Percentiles rank a stretch among this genome's conserved stretches.
Evolutionary conservation across 2,329 filamentous ascomycete genomes (phyloP).

Genomic region (Xylariaceae sp.): DNA sequence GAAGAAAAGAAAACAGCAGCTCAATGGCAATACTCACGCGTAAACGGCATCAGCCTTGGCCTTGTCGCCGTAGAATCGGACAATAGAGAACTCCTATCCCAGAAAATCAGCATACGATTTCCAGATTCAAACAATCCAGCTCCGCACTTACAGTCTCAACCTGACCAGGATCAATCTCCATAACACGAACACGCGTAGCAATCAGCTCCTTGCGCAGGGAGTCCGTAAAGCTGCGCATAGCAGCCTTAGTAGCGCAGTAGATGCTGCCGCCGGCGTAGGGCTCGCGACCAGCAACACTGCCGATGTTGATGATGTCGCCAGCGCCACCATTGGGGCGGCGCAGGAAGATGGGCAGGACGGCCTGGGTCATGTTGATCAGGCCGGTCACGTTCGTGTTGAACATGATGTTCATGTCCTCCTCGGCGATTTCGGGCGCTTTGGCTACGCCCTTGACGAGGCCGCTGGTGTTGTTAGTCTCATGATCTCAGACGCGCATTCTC

Average conservation of each 20-base stretch:
- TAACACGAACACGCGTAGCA: slow-evolving; percentile 62
- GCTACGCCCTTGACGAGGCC: slow-evolving; percentile 87
- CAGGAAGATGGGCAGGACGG: slow-evolving; percentile 77
- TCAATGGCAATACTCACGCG: slow-evolving; percentile 42
- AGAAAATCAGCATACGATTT: neutral
- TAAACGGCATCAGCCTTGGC: slow-evolving; percentile 68
- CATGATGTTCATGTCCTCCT: slow-evolving; percentile 81
- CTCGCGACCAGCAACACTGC: slow-evolving; percentile 57
- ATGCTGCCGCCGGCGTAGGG: slow-evolving; percentile 68
- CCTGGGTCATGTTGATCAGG: slow-evolving; percentile 94
- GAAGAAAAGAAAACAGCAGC: too few relatives aligned
- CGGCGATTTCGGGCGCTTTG: slow-evolving; percentile 73
- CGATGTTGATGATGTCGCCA: slow-evolving; percentile 91
- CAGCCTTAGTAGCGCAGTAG: slow-evolving; percentile 76
- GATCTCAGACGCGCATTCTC: neutral
- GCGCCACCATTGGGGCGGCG: slow-evolving; percentile 66
- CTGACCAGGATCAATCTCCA: slow-evolving; percentile 72
- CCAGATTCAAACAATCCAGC: neutral
- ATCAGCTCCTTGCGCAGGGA: slow-evolving; percentile 66
- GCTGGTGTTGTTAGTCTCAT: slow-evolving; percentile 38
- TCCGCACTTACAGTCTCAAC: slow-evolving; percentile 56
- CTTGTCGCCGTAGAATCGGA: slow-evolving; percentile 71
- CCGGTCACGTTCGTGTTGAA: slow-evolving; percentile 91
- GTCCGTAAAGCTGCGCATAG: slow-evolving; percentile 68
- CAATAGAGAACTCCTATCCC: slow-evolving; percentile 62